Evolutionary conservation across 768 basidiomycete genomes (phyloP), one percentile per base, ranked within the genome.

Genomic region (Coprinopsis sp.): DNA sequence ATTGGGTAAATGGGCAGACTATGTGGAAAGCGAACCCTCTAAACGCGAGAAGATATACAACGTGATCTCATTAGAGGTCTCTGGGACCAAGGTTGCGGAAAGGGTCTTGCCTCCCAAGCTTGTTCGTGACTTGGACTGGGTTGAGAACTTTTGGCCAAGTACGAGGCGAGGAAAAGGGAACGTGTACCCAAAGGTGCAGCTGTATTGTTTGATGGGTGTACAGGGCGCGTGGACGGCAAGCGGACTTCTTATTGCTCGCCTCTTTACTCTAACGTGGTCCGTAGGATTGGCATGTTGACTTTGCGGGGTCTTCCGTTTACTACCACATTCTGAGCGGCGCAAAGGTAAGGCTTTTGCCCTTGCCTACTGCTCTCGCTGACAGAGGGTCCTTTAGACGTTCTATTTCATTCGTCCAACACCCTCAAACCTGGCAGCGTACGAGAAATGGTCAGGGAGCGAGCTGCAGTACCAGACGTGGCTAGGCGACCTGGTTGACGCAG

Each of bases 201-300:
- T 95, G 41, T 99, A 99, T 62, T 97, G 95, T 58, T 70, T 99
- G 47, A 99, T 99, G 96, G 90, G 91, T 27, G 92, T 95, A 18
- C 84, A 81, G 6, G 78, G 82, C 19, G 90, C 91, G 24, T 97
- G 94, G 91, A 99, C 95, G 51, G 94, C 92, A 54, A 59, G 83
- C 70, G n/a, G 46, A 49, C 2, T 18, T 41, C 33, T 44, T 13
- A 27, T 29, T 49, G 4, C 45, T 33, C 6, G 2, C 12, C 34
- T 39, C 25, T 11, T 36, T 47, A 28, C 34, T 47, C 50, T 33
- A 40, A 14, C 30, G 5, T 24, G 38, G 24, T 36, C 16, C 16
- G 19, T 29, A 94, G 92, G 95, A 97, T 60, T 97, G 94, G 96
- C 95, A 99, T 58, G 73, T 98, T 50, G 96, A 99, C 67, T 97